These are phyloP conservation scores for Podaxis pistillaris DNA, from an alignment of 768 basidiomycete genomes.

Conservation along the genomic window DNA sequence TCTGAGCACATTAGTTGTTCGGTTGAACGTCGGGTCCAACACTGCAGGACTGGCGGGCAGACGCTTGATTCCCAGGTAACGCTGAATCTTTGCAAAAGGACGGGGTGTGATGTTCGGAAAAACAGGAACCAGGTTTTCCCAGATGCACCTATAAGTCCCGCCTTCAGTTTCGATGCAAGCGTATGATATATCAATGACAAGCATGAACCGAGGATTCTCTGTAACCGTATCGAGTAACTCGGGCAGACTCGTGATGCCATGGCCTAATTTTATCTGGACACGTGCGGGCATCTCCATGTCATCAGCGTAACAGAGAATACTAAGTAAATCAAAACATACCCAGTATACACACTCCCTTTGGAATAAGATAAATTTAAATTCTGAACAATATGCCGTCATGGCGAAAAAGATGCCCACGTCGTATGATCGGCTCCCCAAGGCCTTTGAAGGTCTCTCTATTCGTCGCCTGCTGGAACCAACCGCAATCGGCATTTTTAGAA, in stretches of 20 bases:
- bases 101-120: constrained; percentile 8
- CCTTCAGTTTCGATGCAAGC: neutral
- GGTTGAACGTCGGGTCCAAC: constrained; percentile 7
- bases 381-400: neutral
- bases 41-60: neutral
- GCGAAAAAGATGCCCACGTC: neutral
- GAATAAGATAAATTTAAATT: neutral
- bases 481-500: constrained; percentile 4
- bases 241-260: neutral
- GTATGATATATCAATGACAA: neutral
- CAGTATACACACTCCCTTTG: neutral
- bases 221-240: neutral
- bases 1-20: neutral
- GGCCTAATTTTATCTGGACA: neutral
- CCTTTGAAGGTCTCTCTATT: neutral
- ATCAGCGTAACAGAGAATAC: neutral
- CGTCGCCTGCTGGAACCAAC: neutral
- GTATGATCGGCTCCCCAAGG: neutral
- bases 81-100: neutral
- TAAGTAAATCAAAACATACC: constrained; percentile 8
- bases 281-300: constrained; percentile 6
- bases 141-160: neutral
- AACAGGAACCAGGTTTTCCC: constrained; percentile 7
- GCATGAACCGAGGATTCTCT: neutral
- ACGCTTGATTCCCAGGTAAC: neutral